Percentiles rank a stretch among this genome's conserved stretches.
Conservation (phyloP, 2,329 filamentous ascomycete genomes). For the Coniochaeta pulveracea region DNA sequence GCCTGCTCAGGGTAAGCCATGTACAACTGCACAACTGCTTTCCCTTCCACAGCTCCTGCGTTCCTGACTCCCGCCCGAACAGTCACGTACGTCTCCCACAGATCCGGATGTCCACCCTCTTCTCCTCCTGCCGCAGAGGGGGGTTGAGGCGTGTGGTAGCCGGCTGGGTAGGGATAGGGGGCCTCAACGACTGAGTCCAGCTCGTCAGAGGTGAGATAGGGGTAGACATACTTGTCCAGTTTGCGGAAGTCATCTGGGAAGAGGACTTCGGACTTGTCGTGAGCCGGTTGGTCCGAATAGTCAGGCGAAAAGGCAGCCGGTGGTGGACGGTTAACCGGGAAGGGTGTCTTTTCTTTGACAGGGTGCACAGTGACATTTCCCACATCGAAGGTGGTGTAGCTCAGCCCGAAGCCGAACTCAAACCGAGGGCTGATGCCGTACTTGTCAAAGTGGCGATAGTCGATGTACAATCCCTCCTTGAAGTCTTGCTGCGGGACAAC, state of each 20-base stretch:
- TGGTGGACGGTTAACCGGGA: slow-evolving; percentile 24
- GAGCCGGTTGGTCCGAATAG: slow-evolving; percentile 44
- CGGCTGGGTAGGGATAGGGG: slow-evolving; percentile 39
- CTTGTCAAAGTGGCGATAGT: slow-evolving; percentile 85
- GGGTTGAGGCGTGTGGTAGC: slow-evolving; percentile 36
- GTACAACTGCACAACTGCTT: slow-evolving; percentile 36
- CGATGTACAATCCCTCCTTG: slow-evolving; percentile 71
- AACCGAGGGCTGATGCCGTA: slow-evolving; percentile 63
- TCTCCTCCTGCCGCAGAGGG: slow-evolving; percentile 58
- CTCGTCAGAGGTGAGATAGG: slow-evolving; percentile 46
- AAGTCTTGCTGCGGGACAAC: slow-evolving; percentile 74
- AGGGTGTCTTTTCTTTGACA: slow-evolving; percentile 31
- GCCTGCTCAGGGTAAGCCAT: slow-evolving; percentile 25
- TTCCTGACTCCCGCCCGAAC: slow-evolving; percentile 44
- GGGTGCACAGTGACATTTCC: slow-evolving; percentile 35
- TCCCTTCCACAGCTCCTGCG: slow-evolving; percentile 29
- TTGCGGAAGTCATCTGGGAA: slow-evolving; percentile 50
- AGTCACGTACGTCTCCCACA: slow-evolving; percentile 44
- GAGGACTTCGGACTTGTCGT: slow-evolving; percentile 40
- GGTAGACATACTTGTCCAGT: slow-evolving; percentile 62
- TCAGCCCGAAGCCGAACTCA: slow-evolving; percentile 78
- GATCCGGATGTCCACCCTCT: slow-evolving; percentile 54
- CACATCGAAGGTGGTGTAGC: slow-evolving; percentile 65
- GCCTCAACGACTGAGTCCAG: slow-evolving; percentile 29
- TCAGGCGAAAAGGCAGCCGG: slow-evolving; percentile 36